phyloP scores from a whole-genome alignment of 345 rosid species.

The Clarkia xantiana region DNA sequence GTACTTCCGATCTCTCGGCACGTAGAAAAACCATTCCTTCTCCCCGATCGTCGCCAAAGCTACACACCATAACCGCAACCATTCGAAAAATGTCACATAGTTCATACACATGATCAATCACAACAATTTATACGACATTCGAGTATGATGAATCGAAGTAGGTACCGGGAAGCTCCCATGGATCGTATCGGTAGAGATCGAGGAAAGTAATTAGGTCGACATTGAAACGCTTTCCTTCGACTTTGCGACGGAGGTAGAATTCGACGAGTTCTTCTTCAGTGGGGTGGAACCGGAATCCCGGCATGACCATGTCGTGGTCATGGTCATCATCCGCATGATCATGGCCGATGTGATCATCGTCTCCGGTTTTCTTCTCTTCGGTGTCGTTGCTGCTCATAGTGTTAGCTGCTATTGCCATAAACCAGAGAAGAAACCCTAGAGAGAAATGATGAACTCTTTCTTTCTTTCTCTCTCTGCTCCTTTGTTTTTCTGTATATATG shows the following conservation, averaged over 20 bases:
- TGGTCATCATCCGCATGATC: conserved; percentile 52
- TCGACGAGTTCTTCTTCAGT: conserved; percentile 97
- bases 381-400: not conserved
- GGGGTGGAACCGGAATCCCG: conserved; percentile 96
- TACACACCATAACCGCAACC: conserved; percentile 7
- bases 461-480: not conserved
- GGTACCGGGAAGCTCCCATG: conserved; percentile 99
- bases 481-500: not conserved
- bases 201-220: conserved; percentile 97
- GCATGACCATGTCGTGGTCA: conserved; percentile 96
- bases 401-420: conserved; percentile 4
- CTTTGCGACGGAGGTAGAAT: conserved; percentile 99
- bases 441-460: not conserved
- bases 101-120: no score
- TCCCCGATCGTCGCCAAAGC: conserved; percentile 92
- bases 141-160: not conserved
- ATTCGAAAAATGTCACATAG: not conserved
- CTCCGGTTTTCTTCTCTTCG: not conserved
- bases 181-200: conserved; percentile 98
- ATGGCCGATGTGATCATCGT: no score
- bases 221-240: conserved; percentile 96
- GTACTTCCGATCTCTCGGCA: conserved; percentile 84
- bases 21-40: conserved; percentile 96
- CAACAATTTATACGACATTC: no score
- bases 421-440: conserved; percentile 1